Evolutionary conservation across 2,329 filamentous ascomycete species (phyloP).

Genomic region (Alternaria sp.): DNA sequence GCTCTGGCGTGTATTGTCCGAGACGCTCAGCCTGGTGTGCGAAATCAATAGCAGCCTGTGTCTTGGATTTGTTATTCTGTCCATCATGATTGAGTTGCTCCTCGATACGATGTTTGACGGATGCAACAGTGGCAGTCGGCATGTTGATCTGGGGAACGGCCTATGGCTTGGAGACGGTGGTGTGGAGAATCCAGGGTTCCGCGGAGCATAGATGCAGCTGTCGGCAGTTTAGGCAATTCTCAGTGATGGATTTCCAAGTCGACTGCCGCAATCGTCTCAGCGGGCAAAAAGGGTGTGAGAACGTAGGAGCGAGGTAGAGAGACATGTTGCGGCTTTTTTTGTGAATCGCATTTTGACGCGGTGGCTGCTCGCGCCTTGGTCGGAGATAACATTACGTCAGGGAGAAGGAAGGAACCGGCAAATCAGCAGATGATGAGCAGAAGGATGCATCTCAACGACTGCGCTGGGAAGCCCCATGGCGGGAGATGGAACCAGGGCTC

Average conservation of each 20-base stretch:
- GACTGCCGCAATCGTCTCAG: background rate
- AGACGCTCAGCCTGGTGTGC: conserved; percentile 65
- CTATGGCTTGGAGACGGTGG: conserved; percentile 29
- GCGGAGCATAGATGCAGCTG: conserved; percentile 19
- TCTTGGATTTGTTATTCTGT: conserved; percentile 39
- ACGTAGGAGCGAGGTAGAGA: background rate
- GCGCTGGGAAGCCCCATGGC: conserved; percentile 4
- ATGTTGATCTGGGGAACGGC: conserved; percentile 28
- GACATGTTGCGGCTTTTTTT: conserved; percentile 11
- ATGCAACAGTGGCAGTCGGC: conserved; percentile 27
- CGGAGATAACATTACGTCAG: conserved; percentile 23
- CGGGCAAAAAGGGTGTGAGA: background rate
- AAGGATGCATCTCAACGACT: conserved; percentile 26
- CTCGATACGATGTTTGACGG: conserved; percentile 26
- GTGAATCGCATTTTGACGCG: conserved; percentile 1
- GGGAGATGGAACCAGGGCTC: conserved; percentile 22
- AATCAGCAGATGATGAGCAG: conserved; percentile 10
- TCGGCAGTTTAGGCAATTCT: background rate
- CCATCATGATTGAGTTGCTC: conserved; percentile 30
- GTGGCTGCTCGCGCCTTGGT: conserved; percentile 21
- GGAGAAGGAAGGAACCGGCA: conserved; percentile 5
- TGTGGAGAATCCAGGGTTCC: conserved; percentile 32
- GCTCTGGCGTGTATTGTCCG: conserved; percentile 51
- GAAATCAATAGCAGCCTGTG: conserved; percentile 63
- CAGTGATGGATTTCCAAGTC: background rate